Base-by-base conservation (phyloP, 305 asterid species). In the Rubia peregrina region DNA sequence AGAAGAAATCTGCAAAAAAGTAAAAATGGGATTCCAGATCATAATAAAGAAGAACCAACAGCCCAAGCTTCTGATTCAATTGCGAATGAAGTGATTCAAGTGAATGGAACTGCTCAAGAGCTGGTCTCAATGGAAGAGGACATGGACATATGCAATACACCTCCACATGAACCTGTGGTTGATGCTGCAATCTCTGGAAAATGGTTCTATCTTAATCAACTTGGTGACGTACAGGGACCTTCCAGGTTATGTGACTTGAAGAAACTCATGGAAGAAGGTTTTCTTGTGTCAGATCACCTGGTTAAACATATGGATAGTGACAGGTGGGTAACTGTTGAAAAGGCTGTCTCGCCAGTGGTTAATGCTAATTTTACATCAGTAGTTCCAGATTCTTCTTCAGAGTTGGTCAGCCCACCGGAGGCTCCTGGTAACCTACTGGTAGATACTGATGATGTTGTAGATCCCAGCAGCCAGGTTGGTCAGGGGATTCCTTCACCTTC, bases 121-220 rank as follows among this genome's bases (percentile, higher is more conserved):
- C 81, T 77, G 65, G 87, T 84, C 48, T 91, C 98, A 62, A 95
- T 95, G 99, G 99, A 95, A 81, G 99, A 92, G 80, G 99, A 95
- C 81, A 95, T 95, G 99, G 99, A 95, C 80, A 95, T 95, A 57
- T 91, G 99, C 80, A 81, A 91, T 78, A 95, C 99, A 38, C 99
- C 99, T 0, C 99, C 99, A 30, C 99, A 92, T 77, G 87, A 74
- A 71, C 85, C 96, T 49, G 78, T 76, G 62, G 83, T 79, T 75
- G 78, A 82, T 55, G 85, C 85, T 85, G 83, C 88, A 66, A 76
- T 74, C 76, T 42, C 84, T 13, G 99, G 97, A 21, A 95, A 95
- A 78, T 95, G 99, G 98, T 85, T 81, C 78, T 92, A 91, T 83
- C 83, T 92, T 65, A 96, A 95, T 80, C 87, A 86, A 67, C 79